Conservation (phyloP, 129 eudicot genomes). For the Saposhnikovia divaricata region DNA sequence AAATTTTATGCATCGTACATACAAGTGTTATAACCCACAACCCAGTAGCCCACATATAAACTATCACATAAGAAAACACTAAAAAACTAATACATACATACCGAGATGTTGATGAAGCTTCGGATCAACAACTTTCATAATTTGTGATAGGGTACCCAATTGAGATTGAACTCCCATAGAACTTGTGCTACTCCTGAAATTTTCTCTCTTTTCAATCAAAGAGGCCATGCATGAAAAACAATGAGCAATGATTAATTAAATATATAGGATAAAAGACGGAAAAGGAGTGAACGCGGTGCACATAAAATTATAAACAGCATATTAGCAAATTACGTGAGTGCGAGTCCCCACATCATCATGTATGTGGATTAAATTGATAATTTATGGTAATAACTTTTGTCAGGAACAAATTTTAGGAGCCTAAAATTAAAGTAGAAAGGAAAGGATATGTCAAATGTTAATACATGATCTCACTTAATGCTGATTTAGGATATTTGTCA, state of each 20-base stretch:
- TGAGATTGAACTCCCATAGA: slow-evolving; percentile 97
- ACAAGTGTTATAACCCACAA: background rate
- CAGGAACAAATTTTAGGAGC: background rate
- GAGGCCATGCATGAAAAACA: slow-evolving; percentile 14
- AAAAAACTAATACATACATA: slow-evolving; percentile 22
- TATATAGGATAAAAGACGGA: slow-evolving; percentile 4
- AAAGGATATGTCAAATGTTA: background rate
- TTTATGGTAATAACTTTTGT: background rate
- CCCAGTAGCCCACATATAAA: background rate
- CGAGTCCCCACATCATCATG: background rate
- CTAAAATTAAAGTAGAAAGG: background rate
- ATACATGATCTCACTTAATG: background rate
- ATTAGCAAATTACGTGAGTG: background rate
- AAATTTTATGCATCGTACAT: background rate
- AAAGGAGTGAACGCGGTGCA: background rate
- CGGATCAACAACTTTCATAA: slow-evolving; percentile 88
- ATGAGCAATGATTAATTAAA: background rate
- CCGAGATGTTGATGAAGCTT: slow-evolving; percentile 93
- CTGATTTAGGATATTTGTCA: background rate
- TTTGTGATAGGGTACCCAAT: slow-evolving; percentile 69
- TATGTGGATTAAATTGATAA: background rate
- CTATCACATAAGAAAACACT: background rate
- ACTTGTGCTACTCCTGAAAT: slow-evolving; percentile 67
- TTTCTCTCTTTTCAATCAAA: slow-evolving; percentile 59
- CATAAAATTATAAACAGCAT: background rate